These are phyloP conservation scores for Aspergillus fructus DNA, from an alignment of 2,329 filamentous ascomycete species.

Conservation along the genomic window DNA sequence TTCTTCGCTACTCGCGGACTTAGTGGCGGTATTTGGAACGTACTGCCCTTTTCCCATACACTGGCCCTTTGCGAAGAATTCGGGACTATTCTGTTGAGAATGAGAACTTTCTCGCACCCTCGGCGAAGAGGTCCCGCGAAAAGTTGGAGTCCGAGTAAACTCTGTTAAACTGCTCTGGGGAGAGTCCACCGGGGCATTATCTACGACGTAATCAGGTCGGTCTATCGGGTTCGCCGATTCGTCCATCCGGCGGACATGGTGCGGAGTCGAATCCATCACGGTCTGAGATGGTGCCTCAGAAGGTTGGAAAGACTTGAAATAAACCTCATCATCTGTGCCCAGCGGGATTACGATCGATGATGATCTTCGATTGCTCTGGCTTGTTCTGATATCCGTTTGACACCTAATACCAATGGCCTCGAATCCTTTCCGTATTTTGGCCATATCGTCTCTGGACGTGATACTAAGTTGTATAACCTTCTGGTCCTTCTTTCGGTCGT, in stretches of 20 bases:
- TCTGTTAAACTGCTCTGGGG: conserved; percentile 2
- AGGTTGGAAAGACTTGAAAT: background rate
- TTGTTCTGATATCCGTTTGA: background rate
- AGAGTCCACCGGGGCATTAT: background rate
- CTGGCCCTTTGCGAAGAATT: background rate
- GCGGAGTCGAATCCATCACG: background rate
- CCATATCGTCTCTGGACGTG: conserved; percentile 10
- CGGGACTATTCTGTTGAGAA: background rate
- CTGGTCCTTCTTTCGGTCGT: conserved; percentile 9
- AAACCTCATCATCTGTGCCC: conserved; percentile 14
- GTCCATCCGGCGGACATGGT: background rate
- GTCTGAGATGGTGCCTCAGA: background rate
- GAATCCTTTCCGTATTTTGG: conserved; percentile 7
- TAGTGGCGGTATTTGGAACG: background rate
- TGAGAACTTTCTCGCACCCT: background rate
- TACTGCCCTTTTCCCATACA: background rate
- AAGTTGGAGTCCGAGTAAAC: conserved; percentile 3
- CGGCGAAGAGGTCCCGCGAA: background rate
- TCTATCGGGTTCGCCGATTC: background rate
- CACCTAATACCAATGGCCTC: background rate
- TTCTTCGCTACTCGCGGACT: background rate
- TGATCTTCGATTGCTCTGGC: conserved; percentile 1
- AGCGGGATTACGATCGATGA: conserved; percentile 18
- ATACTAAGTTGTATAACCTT: conserved; percentile 7
- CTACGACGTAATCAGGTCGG: background rate